These are phyloP conservation scores for Fusarium sp. DNA, from an alignment of 2,329 filamentous ascomycete species.

Conservation along the genomic window DNA sequence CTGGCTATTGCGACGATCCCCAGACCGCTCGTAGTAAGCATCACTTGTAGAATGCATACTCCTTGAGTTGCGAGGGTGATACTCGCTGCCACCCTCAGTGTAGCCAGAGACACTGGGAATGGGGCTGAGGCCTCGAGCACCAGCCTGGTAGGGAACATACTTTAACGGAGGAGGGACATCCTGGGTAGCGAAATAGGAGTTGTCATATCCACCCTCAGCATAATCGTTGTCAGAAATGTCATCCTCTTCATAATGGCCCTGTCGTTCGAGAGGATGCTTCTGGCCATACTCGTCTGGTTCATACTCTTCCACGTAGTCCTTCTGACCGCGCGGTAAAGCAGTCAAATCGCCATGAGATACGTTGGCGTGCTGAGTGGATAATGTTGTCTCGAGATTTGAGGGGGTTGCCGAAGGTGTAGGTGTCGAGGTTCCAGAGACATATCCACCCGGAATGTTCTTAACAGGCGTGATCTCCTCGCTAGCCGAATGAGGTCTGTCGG, in stretches of 20 bases:
- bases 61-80: constrained; percentile 65
- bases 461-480: constrained; percentile 70
- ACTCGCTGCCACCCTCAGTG: constrained; percentile 73
- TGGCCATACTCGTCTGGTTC: constrained; percentile 58
- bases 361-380: constrained; percentile 75
- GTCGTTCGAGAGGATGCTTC: constrained; percentile 53
- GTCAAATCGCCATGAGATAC: constrained; percentile 68
- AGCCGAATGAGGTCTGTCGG: constrained; percentile 76
- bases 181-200: constrained; percentile 65
- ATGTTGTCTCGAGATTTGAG: constrained; percentile 63
- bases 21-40: constrained; percentile 67
- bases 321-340: constrained; percentile 60
- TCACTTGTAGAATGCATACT: constrained; percentile 59
- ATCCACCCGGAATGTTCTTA: constrained; percentile 70
- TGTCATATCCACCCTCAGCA: constrained; percentile 52
- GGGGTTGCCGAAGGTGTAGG: constrained; percentile 69
- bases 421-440: constrained; percentile 68
- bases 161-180: constrained; percentile 71
- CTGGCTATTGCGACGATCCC: constrained; percentile 46
- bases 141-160: constrained; percentile 74
- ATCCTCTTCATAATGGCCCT: constrained; percentile 55
- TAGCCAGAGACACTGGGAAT: constrained; percentile 94
- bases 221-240: constrained; percentile 49
- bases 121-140: constrained; percentile 80
- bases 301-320: constrained; percentile 55